These are phyloP conservation scores for Taphrina sp. DNA, from an alignment of 1,139 yeast genomes.

Conservation along the genomic window DNA sequence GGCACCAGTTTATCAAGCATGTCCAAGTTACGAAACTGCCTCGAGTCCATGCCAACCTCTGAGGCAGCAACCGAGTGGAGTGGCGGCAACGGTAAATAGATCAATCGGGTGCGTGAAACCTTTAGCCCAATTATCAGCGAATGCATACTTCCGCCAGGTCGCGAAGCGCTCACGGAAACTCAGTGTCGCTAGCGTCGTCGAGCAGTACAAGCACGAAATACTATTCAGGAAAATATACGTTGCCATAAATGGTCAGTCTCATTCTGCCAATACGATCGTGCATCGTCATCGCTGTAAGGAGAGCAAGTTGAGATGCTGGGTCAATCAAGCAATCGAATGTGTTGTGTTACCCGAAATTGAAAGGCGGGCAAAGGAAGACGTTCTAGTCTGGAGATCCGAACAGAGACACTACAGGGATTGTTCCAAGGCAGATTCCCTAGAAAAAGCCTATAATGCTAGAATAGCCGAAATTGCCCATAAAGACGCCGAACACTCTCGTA, in stretches of 20 bases:
- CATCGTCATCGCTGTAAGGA: not conserved
- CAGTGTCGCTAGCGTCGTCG: not conserved
- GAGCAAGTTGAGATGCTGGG: conserved; percentile 5
- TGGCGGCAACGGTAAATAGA: too few species aligned
- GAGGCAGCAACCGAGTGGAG: too few species aligned
- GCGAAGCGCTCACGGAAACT: conserved; percentile 5
- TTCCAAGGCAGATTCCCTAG: not conserved
- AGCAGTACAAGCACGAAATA: conserved; percentile 12
- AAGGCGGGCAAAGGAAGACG: conserved; percentile 6
- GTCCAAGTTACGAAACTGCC: too few species aligned
- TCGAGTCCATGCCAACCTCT: too few species aligned
- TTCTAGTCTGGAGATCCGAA: conserved; percentile 11
- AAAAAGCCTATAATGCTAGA: not conserved
- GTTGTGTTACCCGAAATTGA: conserved; percentile 19
- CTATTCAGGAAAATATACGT: too few species aligned
- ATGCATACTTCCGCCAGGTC: conserved; percentile 11
- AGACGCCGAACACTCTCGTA: not conserved
- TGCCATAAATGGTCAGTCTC: not conserved
- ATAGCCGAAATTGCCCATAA: not conserved
- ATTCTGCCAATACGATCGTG: not conserved
- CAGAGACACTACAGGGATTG: not conserved
- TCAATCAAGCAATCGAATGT: conserved; percentile 14
- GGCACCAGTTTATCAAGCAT: not conserved
- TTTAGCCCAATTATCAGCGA: conserved; percentile 14
- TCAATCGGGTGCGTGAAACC: too few species aligned